phyloP scores from a whole-genome alignment of 1,284 basidiomycete genomes.

The Pisolithus thermaeus region DNA sequence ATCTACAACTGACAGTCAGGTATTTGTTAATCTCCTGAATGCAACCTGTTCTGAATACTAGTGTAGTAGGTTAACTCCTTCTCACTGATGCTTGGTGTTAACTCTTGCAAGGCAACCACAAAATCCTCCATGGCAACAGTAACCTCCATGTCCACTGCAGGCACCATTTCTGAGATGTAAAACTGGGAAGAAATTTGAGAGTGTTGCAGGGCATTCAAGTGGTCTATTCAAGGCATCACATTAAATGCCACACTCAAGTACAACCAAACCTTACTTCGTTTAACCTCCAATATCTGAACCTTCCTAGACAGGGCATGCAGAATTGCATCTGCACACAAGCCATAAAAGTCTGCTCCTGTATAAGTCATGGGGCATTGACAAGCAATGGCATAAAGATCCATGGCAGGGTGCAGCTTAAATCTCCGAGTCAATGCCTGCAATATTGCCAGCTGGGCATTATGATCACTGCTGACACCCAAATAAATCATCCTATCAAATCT shows the following conservation, averaged over 20 bases:
- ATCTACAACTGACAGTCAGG: too few relatives aligned
- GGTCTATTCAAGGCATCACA: conserved; percentile 30
- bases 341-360: conserved; percentile 98
- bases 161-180: conserved; percentile 85
- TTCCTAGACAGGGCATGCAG: conserved; percentile 92
- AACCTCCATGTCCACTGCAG: conserved; percentile 67
- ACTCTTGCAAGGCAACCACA: conserved; percentile 62
- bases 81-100: conserved; percentile 86
- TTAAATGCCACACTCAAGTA: background rate
- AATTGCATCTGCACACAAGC: conserved; percentile 94
- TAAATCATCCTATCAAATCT: conserved; percentile 99
- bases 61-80: conserved; percentile 89
- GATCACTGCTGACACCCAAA: conserved; percentile 86
- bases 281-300: conserved; percentile 72
- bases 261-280: conserved; percentile 46
- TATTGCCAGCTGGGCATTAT: conserved; percentile 85
- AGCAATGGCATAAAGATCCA: conserved; percentile 67
- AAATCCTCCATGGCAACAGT: conserved; percentile 77
- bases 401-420: conserved; percentile 73
- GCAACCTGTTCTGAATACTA: conserved; percentile 66
- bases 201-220: conserved; percentile 51
- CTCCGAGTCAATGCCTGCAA: conserved; percentile 89
- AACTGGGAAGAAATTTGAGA: conserved; percentile 86
- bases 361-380: conserved; percentile 87
- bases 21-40: background rate